Percentiles rank a stretch among this genome's conserved stretches.
Evolutionary conservation across 495 filamentous ascomycete species (phyloP).

Genomic region (Margaritispora aquatica): DNA sequence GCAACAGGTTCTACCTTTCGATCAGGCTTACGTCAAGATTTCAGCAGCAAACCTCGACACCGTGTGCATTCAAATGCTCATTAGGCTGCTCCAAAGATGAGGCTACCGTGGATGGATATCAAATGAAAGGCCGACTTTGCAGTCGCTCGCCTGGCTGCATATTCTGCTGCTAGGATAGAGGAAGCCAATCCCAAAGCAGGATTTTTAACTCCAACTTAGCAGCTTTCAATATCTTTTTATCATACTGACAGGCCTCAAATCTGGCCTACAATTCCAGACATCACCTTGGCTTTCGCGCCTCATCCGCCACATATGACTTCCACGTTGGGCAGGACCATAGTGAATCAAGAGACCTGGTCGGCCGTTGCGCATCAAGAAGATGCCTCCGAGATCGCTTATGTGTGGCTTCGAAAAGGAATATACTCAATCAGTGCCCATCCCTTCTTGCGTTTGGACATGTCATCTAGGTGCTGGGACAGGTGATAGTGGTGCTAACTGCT

Average conservation of each 20-base stretch:
- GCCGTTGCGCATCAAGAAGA: background rate
- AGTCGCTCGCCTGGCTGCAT: constrained; percentile 14
- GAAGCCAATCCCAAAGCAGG: background rate
- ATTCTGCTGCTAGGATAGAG: background rate
- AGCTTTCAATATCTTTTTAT: background rate
- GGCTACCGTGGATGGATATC: background rate
- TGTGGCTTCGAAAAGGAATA: background rate
- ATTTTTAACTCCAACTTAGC: background rate
- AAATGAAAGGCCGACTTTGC: background rate
- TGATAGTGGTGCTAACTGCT: background rate
- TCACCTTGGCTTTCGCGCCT: background rate
- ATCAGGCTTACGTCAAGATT: background rate
- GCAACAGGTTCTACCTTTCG: background rate
- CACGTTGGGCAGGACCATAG: background rate
- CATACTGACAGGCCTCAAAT: background rate
- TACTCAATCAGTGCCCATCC: background rate
- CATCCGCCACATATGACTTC: background rate
- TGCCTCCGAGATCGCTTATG: background rate
- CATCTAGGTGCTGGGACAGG: background rate
- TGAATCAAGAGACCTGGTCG: background rate
- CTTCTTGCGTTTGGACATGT: background rate
- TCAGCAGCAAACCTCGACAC: background rate
- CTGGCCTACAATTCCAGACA: background rate
- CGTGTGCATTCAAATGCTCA: too few relatives aligned
- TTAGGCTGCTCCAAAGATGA: background rate